A percentile compares a stretch with the other conserved stretches of the same genome.
These are phyloP conservation scores for Ilyonectria mors-panacis DNA, from an alignment of 2,329 filamentous ascomycete genomes.

Conservation along the genomic window DNA sequence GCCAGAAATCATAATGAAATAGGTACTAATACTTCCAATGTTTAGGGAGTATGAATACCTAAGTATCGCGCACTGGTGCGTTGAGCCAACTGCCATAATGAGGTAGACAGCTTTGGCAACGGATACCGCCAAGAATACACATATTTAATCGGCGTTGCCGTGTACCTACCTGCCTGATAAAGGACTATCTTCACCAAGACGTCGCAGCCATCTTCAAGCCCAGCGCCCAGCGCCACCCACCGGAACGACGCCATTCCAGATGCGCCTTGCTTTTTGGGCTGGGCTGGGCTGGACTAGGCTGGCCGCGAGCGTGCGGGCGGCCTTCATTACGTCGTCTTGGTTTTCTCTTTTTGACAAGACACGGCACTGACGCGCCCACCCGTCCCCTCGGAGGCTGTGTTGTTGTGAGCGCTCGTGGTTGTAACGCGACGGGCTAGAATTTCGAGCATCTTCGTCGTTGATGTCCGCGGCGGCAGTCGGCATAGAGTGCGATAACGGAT, in stretches of 20 bases:
- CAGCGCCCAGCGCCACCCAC: background rate
- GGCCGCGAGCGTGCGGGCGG: constrained; percentile 20
- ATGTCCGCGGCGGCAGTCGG: background rate
- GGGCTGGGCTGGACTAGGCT: constrained; percentile 8
- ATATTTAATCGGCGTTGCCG: background rate
- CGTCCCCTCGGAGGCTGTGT: background rate
- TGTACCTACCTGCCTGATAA: background rate
- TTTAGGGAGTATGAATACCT: too few relatives aligned
- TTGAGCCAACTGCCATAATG: too few relatives aligned
- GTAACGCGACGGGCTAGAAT: background rate
- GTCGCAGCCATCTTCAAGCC: background rate
- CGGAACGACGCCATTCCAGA: background rate
- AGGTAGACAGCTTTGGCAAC: too few relatives aligned
- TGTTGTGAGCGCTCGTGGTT: background rate
- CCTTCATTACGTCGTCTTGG: constrained; percentile 12
- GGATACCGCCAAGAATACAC: too few relatives aligned
- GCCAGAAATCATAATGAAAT: too few relatives aligned
- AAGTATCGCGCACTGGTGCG: too few relatives aligned
- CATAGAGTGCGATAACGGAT: background rate
- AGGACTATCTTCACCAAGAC: background rate
- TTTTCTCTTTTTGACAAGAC: constrained; percentile 2
- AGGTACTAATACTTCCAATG: too few relatives aligned
- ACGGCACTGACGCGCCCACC: constrained; percentile 2
- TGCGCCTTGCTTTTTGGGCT: constrained; percentile 25
- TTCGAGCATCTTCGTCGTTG: background rate